Base-by-base conservation (phyloP, 306 rosid genomes). In the Gastrolobium villosum region DNA sequence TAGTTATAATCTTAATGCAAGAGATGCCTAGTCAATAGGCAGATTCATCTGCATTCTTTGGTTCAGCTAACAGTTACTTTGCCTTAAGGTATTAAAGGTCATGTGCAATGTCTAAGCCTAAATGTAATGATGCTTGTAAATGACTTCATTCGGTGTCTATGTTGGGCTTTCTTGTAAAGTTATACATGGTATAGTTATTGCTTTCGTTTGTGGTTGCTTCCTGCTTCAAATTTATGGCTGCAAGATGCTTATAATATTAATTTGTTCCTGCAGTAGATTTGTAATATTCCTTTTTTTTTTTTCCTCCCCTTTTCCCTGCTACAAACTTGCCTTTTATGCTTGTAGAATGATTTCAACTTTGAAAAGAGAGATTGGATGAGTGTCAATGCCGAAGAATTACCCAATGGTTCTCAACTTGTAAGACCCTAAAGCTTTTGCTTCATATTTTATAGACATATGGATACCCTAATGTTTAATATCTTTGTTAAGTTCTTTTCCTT, bases 301-400 rank as follows among this genome's bases (percentile, higher is more conserved):
- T 2, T 59, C 13, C 26, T n/a, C 39, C 6, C 26, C 8, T 61
- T 37, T 67, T 30, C 20, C 75, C 68, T 63, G 62, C 44, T 32
- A 5, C 41, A 45, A 72, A 39, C 65, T 26, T 65, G 32, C 44
- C 45, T 20, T 49, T 45, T 64, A 62, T 10, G 44, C 75, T 40
- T 69, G 65, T 74, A 91, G 96, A 85, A 91, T 82, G 96, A 91
- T 77, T 85, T 88, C 80, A 79, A 61, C 67, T 91, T 88, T 52
- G 96, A 88, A 77, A 77, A 80, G 81, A 85, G 87, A 84, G 91
- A 90, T 68, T 87, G 96, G 93, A 87, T 91, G 87, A 88, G 75
- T 39, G 83, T 91, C 77, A 76, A 78, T 39, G 55, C 73, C 2
- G 84, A 88, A 32, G 96, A 91, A 80, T 68, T 91, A 45, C 96